A percentile compares a stretch with the other conserved stretches of the same genome.
Conservation (phyloP, 805 yeast genomes). For the Novakomyces olei region DNA sequence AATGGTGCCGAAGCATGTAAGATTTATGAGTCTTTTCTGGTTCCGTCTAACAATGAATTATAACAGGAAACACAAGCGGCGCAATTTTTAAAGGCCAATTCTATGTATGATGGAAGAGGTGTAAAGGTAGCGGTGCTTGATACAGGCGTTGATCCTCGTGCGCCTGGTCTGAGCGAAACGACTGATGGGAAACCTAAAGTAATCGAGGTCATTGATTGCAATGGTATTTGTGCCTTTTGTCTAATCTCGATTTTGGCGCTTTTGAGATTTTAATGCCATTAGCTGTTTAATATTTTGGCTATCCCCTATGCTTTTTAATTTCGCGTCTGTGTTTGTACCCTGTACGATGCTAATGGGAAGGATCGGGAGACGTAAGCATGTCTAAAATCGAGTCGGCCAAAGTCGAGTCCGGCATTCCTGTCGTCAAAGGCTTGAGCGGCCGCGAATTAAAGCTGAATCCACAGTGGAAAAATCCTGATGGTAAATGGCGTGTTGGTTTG, state of each 20-base stretch:
- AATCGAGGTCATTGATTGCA: slow-evolving; percentile 1
- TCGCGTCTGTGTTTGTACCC: slow-evolving; percentile 2
- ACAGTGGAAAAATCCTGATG: slow-evolving; percentile 3
- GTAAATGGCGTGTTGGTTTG: slow-evolving; percentile 4
- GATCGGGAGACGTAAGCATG: slow-evolving; percentile 1
- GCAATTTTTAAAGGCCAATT: slow-evolving; percentile 1
- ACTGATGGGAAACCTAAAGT: slow-evolving; percentile 2
- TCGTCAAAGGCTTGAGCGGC: not conserved
- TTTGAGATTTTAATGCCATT: no score
- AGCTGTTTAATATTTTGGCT: no score
- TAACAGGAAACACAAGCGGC: slow-evolving; percentile 3
- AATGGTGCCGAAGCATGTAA: slow-evolving; percentile 3
- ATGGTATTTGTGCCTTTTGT: slow-evolving; percentile 3
- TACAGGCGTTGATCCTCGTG: slow-evolving; percentile 4
- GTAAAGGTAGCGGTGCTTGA: slow-evolving; percentile 2
- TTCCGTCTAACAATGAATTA: no score
- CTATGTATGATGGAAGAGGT: slow-evolving; percentile 3
- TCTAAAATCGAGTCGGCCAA: no score
- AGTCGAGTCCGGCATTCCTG: no score
- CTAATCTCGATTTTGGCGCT: no score
- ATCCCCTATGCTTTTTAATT: no score
- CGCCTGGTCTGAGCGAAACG: not conserved
- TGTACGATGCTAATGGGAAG: not conserved
- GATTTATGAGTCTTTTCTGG: no score
- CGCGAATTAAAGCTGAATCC: not conserved